Percentiles rank a stretch among this genome's conserved stretches.
Evolutionary conservation across 1,139 yeast genomes (phyloP).

Genomic region (Yamadazyma oceani): DNA sequence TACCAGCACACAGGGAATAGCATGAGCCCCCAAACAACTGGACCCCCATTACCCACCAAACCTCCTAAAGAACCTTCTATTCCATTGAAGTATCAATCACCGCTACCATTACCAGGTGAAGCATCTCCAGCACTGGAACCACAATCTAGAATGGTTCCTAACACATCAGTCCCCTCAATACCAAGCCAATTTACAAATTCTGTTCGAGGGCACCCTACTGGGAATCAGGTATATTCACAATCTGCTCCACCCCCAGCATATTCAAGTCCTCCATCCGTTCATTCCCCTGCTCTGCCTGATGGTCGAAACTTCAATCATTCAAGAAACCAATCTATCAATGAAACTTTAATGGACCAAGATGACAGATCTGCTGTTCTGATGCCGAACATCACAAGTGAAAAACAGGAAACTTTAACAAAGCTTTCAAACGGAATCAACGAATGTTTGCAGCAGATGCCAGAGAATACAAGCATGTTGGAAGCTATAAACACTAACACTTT

Average conservation of each 20-base stretch:
- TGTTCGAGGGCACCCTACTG: not conserved
- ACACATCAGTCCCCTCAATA: too few species aligned
- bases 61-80: constrained; percentile 10
- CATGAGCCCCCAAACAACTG: constrained; percentile 34
- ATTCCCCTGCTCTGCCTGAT: constrained; percentile 3
- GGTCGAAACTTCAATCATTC: not conserved
- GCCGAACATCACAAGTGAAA: not conserved
- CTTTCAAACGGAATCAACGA: constrained; percentile 26
- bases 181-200: not conserved
- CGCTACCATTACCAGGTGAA: constrained; percentile 33
- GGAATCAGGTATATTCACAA: not conserved
- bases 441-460: constrained; percentile 18
- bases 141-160: not conserved
- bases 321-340: constrained; percentile 2
- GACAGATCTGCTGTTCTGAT: constrained; percentile 5
- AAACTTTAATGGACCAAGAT: constrained; percentile 23
- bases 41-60: constrained; percentile 13
- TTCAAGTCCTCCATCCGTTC: not conserved
- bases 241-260: constrained; percentile 5
- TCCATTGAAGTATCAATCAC: constrained; percentile 34
- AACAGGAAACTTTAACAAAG: constrained; percentile 11
- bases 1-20: constrained; percentile 26
- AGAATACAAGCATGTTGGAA: constrained; percentile 6
- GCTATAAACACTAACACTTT: constrained; percentile 18
- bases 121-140: not conserved